Conservation (phyloP, 345 rosid genomes). For the Ceriops decandra region DNA sequence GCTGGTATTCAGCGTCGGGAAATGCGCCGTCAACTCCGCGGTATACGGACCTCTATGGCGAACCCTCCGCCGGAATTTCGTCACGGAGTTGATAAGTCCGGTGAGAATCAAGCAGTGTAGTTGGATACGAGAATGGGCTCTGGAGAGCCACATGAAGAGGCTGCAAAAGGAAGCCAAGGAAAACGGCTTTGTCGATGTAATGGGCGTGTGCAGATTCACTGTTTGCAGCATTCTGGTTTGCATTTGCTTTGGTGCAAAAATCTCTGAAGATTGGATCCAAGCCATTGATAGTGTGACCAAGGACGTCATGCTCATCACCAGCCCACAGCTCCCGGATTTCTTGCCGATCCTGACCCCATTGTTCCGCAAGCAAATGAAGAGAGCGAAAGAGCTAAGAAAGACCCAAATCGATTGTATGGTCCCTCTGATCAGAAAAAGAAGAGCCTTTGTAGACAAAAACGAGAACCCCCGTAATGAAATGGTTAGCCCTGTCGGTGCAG, state of each 20-base stretch:
- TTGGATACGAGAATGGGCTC: constrained; percentile 84
- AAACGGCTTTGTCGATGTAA: constrained; percentile 64
- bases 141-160: constrained; percentile 63
- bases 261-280: constrained; percentile 54
- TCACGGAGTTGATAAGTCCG: constrained; percentile 68
- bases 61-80: constrained; percentile 69
- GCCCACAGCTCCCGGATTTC: constrained; percentile 74
- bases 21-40: constrained; percentile 88
- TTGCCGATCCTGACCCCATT: constrained; percentile 70
- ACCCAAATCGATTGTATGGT: constrained; percentile 70
- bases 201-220: constrained; percentile 68
- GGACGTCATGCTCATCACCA: constrained; percentile 80
- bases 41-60: constrained; percentile 86
- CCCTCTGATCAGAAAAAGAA: constrained; percentile 65
- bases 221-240: constrained; percentile 76
- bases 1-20: constrained; percentile 76
- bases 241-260: constrained; percentile 86
- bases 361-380: constrained; percentile 55
- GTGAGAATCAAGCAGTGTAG: constrained; percentile 70
- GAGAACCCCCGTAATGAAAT: constrained; percentile 45
- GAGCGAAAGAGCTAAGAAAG: constrained; percentile 63
- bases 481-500: constrained; percentile 95
- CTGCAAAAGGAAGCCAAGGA: constrained; percentile 46
- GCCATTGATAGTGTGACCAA: constrained; percentile 65
- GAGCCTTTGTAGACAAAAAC: constrained; percentile 46